Conservation (phyloP, 1,139 yeast species). For the Debaryomyces psychrophilus region DNA sequence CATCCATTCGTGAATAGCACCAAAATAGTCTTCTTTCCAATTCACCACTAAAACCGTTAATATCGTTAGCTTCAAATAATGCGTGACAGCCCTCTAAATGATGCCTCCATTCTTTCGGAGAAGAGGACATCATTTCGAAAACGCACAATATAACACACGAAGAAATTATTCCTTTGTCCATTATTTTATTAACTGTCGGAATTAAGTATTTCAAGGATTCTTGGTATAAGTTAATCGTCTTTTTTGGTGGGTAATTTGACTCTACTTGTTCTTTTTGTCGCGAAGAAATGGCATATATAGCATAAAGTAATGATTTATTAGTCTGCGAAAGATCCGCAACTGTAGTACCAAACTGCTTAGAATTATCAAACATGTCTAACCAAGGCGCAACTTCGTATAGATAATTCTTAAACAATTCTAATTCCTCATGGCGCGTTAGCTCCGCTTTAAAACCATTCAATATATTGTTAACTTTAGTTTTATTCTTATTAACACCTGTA, state of each 20-base stretch:
- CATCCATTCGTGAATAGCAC: conserved; percentile 44
- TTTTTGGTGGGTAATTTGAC: conserved; percentile 17
- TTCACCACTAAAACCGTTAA: conserved; percentile 37
- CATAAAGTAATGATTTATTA: conserved; percentile 24
- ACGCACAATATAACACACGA: conserved; percentile 37
- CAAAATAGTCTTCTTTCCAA: conserved; percentile 38
- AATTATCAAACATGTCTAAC: conserved; percentile 37
- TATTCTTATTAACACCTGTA: not conserved
- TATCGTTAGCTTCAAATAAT: conserved; percentile 35
- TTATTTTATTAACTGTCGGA: conserved; percentile 30
- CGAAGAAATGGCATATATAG: conserved; percentile 33
- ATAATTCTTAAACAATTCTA: conserved; percentile 26
- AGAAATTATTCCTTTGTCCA: conserved; percentile 24
- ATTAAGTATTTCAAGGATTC: conserved; percentile 28
- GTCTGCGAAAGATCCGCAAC: conserved; percentile 26
- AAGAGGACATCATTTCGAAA: conserved; percentile 37
- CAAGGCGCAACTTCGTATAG: conserved; percentile 37
- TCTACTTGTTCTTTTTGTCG: conserved; percentile 30
- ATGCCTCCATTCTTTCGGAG: conserved; percentile 38
- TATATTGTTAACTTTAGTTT: not conserved
- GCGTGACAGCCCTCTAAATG: conserved; percentile 43
- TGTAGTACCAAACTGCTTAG: conserved; percentile 30
- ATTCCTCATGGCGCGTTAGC: conserved; percentile 18
- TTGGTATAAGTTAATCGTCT: conserved; percentile 27
- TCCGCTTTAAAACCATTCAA: not conserved